These are phyloP conservation scores for Fonsecaea pugnacius DNA, from an alignment of 2,329 filamentous ascomycete genomes.

Conservation along the genomic window DNA sequence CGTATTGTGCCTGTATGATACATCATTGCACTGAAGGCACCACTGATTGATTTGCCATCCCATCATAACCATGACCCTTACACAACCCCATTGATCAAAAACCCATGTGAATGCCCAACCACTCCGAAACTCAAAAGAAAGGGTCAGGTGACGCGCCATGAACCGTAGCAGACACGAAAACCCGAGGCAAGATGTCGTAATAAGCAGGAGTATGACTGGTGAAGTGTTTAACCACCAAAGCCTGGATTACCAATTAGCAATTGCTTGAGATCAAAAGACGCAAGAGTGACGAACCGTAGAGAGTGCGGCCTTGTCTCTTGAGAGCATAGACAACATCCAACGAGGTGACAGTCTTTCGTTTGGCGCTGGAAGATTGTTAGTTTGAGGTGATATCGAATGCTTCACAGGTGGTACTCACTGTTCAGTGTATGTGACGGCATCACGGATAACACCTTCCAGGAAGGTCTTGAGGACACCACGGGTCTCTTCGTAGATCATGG, in stretches of 20 bases:
- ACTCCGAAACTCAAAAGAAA: conserved; percentile 35
- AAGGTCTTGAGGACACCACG: conserved; percentile 80
- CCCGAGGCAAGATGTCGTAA: conserved; percentile 28
- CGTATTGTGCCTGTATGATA: conserved; percentile 35
- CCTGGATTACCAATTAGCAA: conserved; percentile 19
- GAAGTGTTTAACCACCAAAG: conserved; percentile 71
- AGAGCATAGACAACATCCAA: conserved; percentile 66
- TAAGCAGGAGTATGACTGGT: conserved; percentile 8
- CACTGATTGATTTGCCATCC: conserved; percentile 32
- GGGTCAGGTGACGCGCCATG: conserved; percentile 21
- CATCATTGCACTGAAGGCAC: conserved; percentile 31
- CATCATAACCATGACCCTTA: conserved; percentile 35
- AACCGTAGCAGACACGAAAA: conserved; percentile 23
- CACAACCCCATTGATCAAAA: conserved; percentile 33
- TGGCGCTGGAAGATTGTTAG: conserved; percentile 72
- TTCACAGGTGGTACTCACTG: conserved; percentile 55
- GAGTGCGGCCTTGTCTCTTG: conserved; percentile 70
- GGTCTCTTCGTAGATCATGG: conserved; percentile 85
- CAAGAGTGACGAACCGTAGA: conserved; percentile 67
- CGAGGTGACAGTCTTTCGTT: conserved; percentile 60
- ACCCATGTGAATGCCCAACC: conserved; percentile 35
- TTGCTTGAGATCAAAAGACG: neutral
- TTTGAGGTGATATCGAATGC: conserved; percentile 61
- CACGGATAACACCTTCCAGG: conserved; percentile 79
- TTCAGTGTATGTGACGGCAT: conserved; percentile 80